Conservation (phyloP, 1,284 basidiomycete genomes). For the Mrakiaceae sp. region DNA sequence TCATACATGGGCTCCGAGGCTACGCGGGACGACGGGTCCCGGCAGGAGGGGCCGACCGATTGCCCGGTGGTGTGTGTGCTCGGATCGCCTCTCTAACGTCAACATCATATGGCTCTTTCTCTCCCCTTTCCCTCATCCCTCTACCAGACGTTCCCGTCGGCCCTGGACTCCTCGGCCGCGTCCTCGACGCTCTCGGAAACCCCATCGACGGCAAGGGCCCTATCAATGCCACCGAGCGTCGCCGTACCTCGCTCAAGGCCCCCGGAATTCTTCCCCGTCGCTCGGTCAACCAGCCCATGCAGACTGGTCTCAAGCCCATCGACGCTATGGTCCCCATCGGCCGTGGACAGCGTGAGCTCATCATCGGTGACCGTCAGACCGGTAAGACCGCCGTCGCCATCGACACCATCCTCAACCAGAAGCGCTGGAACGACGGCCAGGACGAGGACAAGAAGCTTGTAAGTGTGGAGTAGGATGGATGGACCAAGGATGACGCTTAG, state of each 20-base stretch:
- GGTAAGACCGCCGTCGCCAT: slow-evolving; percentile 98
- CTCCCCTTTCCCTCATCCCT: not conserved
- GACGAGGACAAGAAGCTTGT: slow-evolving; percentile 89
- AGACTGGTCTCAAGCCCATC: slow-evolving; percentile 99
- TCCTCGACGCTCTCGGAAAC: slow-evolving; percentile 98
- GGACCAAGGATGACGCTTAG: not conserved
- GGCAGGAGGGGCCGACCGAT: not conserved
- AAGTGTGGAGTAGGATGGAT: not conserved
- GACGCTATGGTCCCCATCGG: slow-evolving; percentile 99
- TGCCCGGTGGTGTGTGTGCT: not conserved
- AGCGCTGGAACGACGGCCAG: slow-evolving; percentile 95
- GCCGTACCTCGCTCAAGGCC: slow-evolving; percentile 95
- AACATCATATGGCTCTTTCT: not conserved
- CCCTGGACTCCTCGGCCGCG: slow-evolving; percentile 89
- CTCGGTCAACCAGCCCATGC: slow-evolving; percentile 99
- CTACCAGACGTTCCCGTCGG: slow-evolving; percentile 76
- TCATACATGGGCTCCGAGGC: no score
- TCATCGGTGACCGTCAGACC: slow-evolving; percentile 99
- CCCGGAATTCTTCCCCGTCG: slow-evolving; percentile 98
- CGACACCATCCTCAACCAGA: slow-evolving; percentile 99
- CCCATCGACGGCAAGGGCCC: slow-evolving; percentile 99
- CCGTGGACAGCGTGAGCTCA: slow-evolving; percentile 99
- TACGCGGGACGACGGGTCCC: not conserved
- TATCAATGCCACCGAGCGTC: slow-evolving; percentile 82
- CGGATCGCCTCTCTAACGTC: no score